These are phyloP conservation scores for Hansenula anomala DNA, from an alignment of 1,139 yeast species.

Conservation along the genomic window DNA sequence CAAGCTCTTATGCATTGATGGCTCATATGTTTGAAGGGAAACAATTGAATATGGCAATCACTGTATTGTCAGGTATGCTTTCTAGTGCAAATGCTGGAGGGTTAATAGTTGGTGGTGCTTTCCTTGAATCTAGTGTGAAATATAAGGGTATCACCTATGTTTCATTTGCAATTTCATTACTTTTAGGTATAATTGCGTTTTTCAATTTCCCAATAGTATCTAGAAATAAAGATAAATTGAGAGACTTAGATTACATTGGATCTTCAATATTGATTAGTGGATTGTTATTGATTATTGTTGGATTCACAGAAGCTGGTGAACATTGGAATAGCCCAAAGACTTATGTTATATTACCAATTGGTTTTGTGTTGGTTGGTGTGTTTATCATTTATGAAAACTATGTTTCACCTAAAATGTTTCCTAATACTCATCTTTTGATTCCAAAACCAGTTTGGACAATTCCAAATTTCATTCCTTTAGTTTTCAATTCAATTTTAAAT, in stretches of 20 bases:
- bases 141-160: constrained; percentile 28
- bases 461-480: constrained; percentile 14
- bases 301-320: constrained; percentile 29
- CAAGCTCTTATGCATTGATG: constrained; percentile 27
- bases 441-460: constrained; percentile 14
- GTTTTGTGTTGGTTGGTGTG: constrained; percentile 7
- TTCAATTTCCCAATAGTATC: constrained; percentile 14
- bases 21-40: constrained; percentile 26
- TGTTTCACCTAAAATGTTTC: constrained; percentile 3
- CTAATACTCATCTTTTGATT: constrained; percentile 10
- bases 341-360: constrained; percentile 18
- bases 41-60: constrained; percentile 21
- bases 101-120: constrained; percentile 32
- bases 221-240: constrained; percentile 14
- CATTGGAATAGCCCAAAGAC: constrained; percentile 27
- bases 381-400: constrained; percentile 13
- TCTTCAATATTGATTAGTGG: constrained; percentile 24
- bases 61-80: constrained; percentile 24
- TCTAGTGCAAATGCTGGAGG: constrained; percentile 18
- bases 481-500: constrained; percentile 8
- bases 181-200: constrained; percentile 17
- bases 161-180: constrained; percentile 21
- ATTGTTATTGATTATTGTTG: constrained; percentile 24
- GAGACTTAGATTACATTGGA: constrained; percentile 25
- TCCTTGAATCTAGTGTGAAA: constrained; percentile 26